Evolutionary conservation across 1,139 yeast species (phyloP), one percentile per base, ranked within the genome.

Genomic region (Zhuliangozyma parablackwelliae): DNA sequence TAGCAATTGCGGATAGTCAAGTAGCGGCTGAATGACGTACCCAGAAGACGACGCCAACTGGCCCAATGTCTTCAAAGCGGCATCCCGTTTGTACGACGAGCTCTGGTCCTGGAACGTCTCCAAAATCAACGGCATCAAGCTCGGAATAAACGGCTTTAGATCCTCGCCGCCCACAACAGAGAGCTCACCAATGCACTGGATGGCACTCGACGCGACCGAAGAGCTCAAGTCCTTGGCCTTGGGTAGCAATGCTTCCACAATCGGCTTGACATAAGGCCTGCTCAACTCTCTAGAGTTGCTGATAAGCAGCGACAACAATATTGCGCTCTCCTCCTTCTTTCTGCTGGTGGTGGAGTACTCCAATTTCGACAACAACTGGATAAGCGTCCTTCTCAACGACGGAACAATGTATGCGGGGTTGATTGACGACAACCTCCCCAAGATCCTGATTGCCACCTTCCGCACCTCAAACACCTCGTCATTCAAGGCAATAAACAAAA

Each of bases 341-440:
- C 95, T 68, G 21, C 90, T 71, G 11, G 82, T 77, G 6, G 78
- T 72, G 3, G 96, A 85, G 57, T 82, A 89, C 48, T 89, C 95
- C 35, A 94, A 65, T 47, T 88, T 85, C 0, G 97, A 87, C 35
- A 94, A 61, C 13, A 90, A 68, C 57, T 92, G 97, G 36, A 94
- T 80, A 43, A 94, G 64, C 0, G 94, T 80, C 53, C 88, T 90
- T 48, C 98, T 69, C 39, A 94, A 67, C 1, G 95, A 85, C 0
- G 99, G 98, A 23, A 90, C 92, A 44, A 92, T 88, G 57, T 88
- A 90, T 0, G 98, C 97, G 1, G 99, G 97, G 51, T 94, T 94
- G 28, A 88, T 82, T 5, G 79, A 66, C 0, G 96, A 83, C 16
- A 94, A 63, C 40, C 97, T 73, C 2, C 98, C 97, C 41, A 92